Percentiles rank a stretch among this genome's conserved stretches.
These are phyloP conservation scores for Coemansia reversa DNA, from an alignment of 192 early-diverging fungal genomes.

Conservation along the genomic window DNA sequence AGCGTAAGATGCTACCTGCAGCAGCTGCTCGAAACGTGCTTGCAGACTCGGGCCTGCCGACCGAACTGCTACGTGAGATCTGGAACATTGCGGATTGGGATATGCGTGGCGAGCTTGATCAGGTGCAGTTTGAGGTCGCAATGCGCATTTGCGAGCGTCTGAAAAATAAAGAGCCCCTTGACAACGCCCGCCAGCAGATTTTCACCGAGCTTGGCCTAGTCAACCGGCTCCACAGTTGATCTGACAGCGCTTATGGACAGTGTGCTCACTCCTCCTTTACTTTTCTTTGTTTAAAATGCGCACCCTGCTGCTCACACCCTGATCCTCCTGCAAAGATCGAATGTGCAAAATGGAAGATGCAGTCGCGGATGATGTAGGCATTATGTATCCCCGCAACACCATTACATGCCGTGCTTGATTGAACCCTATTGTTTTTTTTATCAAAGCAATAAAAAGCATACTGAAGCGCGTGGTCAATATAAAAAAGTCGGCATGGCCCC, in stretches of 20 bases:
- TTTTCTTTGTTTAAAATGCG: neutral
- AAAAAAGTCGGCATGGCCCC: neutral
- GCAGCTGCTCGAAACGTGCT: slow-evolving; percentile 39
- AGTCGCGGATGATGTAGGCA: neutral
- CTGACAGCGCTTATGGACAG: neutral
- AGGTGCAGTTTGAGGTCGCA: slow-evolving; percentile 80
- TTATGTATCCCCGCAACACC: neutral
- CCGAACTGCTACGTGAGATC: slow-evolving; percentile 64
- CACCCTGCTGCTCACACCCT: neutral
- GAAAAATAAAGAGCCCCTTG: slow-evolving; percentile 32
- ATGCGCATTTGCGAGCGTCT: slow-evolving; percentile 66
- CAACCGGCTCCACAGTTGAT: slow-evolving; percentile 23
- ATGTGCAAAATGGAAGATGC: neutral
- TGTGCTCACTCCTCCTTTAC: neutral
- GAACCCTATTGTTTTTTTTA: neutral
- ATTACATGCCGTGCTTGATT: neutral
- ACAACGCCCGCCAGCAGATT: slow-evolving; percentile 24
- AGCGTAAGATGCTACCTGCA: slow-evolving; percentile 29
- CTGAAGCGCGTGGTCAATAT: neutral
- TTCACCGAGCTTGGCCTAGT: slow-evolving; percentile 41
- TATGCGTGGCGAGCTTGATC: slow-evolving; percentile 74
- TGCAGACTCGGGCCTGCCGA: slow-evolving; percentile 65
- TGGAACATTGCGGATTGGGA: slow-evolving; percentile 81
- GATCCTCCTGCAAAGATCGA: slow-evolving; percentile 3
- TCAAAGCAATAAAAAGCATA: neutral